Conservation (phyloP, 805 yeast genomes). For the Candida argentea region DNA sequence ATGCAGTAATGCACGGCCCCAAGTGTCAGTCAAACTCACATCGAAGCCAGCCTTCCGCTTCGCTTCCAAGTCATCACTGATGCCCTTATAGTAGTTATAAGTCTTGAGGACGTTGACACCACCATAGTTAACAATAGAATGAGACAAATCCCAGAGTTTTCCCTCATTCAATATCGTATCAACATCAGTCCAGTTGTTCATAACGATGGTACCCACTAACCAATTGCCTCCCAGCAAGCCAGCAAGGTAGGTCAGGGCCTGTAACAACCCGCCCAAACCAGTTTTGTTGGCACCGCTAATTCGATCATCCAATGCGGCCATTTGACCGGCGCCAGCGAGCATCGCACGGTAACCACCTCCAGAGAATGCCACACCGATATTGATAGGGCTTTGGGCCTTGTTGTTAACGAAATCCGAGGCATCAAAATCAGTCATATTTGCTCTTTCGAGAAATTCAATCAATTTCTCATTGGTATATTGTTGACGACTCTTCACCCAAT, state of each 20-base stretch:
- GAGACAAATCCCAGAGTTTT: slow-evolving; percentile 27
- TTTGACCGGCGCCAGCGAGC: slow-evolving; percentile 42
- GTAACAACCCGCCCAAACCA: slow-evolving; percentile 44
- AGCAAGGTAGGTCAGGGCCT: slow-evolving; percentile 58
- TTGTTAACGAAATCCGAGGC: slow-evolving; percentile 29
- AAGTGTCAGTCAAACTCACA: slow-evolving; percentile 28
- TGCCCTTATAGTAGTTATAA: slow-evolving; percentile 35
- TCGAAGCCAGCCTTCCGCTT: slow-evolving; percentile 30
- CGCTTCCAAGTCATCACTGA: slow-evolving; percentile 18
- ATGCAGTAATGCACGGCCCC: slow-evolving; percentile 33
- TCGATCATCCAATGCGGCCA: slow-evolving; percentile 29
- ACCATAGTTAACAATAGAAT: slow-evolving; percentile 69
- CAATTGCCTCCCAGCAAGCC: slow-evolving; percentile 60
- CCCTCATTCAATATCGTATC: slow-evolving; percentile 21
- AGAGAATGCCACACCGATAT: slow-evolving; percentile 48
- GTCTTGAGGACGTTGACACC: slow-evolving; percentile 53
- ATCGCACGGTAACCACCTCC: slow-evolving; percentile 93
- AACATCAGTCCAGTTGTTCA: slow-evolving; percentile 49
- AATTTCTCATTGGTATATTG: slow-evolving; percentile 36
- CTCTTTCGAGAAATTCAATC: slow-evolving; percentile 34
- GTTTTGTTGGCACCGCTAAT: slow-evolving; percentile 14
- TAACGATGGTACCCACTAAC: slow-evolving; percentile 56
- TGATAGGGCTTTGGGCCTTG: slow-evolving; percentile 28
- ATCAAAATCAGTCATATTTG: slow-evolving; percentile 38
- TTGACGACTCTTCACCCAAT: slow-evolving; percentile 44